Evolutionary conservation across 192 early-diverging fungal species (phyloP), one percentile per base, ranked within the genome.

Genomic region (Coemansia erecta): DNA sequence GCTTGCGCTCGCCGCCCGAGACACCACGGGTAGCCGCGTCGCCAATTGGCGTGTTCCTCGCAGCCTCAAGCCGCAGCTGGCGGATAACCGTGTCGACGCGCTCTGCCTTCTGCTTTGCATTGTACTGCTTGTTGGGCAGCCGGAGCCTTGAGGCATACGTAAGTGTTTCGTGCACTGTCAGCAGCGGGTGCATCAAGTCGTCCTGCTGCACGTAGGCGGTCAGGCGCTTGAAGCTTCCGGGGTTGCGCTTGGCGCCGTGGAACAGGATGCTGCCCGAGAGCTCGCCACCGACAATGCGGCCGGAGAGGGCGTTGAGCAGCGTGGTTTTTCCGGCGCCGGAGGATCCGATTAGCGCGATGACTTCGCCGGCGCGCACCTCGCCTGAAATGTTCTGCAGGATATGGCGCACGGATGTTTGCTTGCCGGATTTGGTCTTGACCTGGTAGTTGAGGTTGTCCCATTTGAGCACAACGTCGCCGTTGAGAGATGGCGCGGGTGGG

Each of bases 291-390:
- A 81, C 73, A 13, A 83, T 73, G 23, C 88, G 89, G 2, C 86
- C 86, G 9, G 88, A 88, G 17, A 93, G 70, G 13, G 90, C 81
- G 68, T 92, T 90, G 13, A 97, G 72, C 28, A 94, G 61, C 5
- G 89, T 93, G 10, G 92, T 88, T 77, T 94, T 97, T 24, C 94
- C 95, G 6, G 94, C 91, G 12, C 94, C 94, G 26, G 87, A 89
- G 0, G 92, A 92, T 1, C 94, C 96, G 84, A 97, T 96, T 11
- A 98, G 89, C 0, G 91, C 93, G 48, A 91, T 77, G 44, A 89
- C 77, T 26, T 89, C 84, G 31, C 89, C 90, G 5, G 89, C 77
- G 14, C 74, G 66, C 22, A 90, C 83, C 7, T 83, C 63, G 3
- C 93, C 94, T 1, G 80, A 85, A 19, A 94, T 82, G 1, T 80